Percentiles rank a stretch among this genome's conserved stretches.
phyloP scores from a whole-genome alignment of 352 stramenopile species.

The Globisporangium spiculum region DNA sequence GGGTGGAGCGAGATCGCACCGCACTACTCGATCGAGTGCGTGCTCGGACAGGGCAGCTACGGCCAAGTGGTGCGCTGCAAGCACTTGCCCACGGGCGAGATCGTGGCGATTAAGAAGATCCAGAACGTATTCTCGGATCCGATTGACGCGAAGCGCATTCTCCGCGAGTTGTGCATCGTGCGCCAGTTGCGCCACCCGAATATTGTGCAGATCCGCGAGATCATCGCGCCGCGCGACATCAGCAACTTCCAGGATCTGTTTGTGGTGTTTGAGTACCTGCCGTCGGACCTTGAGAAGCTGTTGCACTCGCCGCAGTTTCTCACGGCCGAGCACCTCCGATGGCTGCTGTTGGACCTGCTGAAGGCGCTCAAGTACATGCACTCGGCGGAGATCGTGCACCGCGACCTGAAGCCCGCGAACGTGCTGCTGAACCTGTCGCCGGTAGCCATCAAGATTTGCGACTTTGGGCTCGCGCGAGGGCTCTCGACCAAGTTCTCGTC shows the following conservation, averaged over 20 bases:
- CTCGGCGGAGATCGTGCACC: constrained; percentile 86
- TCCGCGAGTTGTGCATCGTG: constrained; percentile 81
- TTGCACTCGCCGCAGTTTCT: constrained; percentile 84
- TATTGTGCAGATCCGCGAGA: constrained; percentile 87
- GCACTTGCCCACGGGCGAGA: constrained; percentile 82
- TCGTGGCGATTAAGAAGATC: constrained; percentile 89
- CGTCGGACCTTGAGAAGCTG: constrained; percentile 82
- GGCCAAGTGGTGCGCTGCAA: constrained; percentile 87
- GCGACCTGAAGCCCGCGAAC: constrained; percentile 87
- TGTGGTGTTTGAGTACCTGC: constrained; percentile 85
- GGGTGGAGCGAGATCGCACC: constrained; percentile 81
- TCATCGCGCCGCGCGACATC: constrained; percentile 76
- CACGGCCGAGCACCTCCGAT: constrained; percentile 79
- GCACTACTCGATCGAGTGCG: constrained; percentile 83
- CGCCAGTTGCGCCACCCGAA: constrained; percentile 83
- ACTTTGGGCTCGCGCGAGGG: constrained; percentile 77
- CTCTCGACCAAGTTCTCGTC: constrained; percentile 60
- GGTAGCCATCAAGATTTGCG: constrained; percentile 86
- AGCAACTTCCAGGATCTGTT: constrained; percentile 79
- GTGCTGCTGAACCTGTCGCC: constrained; percentile 85
- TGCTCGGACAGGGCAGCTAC: constrained; percentile 83
- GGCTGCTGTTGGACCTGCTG: constrained; percentile 80
- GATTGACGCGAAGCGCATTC: constrained; percentile 85
- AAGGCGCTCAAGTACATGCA: constrained; percentile 91
- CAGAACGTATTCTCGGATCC: constrained; percentile 88